Evolutionary conservation across 805 yeast species (phyloP), one percentile per base, ranked within the genome.

Genomic region (Myxozyma mucilagina): DNA sequence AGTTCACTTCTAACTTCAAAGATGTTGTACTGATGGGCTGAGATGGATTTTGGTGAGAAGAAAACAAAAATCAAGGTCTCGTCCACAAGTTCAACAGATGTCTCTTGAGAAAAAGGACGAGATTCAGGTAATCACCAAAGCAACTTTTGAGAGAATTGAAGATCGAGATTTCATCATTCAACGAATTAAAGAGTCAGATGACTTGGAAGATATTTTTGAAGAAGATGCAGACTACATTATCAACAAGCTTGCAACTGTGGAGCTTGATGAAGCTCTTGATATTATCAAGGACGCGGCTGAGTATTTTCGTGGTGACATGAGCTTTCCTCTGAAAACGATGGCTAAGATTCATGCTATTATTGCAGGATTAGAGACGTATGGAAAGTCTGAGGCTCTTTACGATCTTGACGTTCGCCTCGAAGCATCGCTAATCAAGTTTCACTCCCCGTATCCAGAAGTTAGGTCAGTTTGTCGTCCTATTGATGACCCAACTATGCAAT

Each of bases 371-470:
- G 65, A 61, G 3, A 60, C 57, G 2, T 59, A 53, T 31, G 57
- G 60, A 10, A 31, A 29, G 13, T 45, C 54, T 3, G 47, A 36
- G 8, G 55, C 34, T 3, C 14, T 32, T 1, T 59, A 44, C 34
- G 67, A 64, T 10, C 69, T 77, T 29, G 76, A 76, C 39, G 71
- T 74, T 34, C 74, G 73, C 59, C 70, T 78, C 36, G 79, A 80
- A 60, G 84, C 84, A 4, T 76, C 77, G 34, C 66, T 81, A 51
- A 74, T 72, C 47, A 59, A 62, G 53, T 70, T 65, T 65, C 80
- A 78, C 68, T 82, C 86, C 0, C 85, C 85, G 2, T 83, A 83
- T 63, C 84, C 86, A 3, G 86, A 84, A 68, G 84, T 84, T n/a
- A 71, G 87, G 64, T 56, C 53, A 13, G 66, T 62, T 6, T 50